Conservation (phyloP, 352 stramenopile genomes). For the Halophytophthora polymorphica region DNA sequence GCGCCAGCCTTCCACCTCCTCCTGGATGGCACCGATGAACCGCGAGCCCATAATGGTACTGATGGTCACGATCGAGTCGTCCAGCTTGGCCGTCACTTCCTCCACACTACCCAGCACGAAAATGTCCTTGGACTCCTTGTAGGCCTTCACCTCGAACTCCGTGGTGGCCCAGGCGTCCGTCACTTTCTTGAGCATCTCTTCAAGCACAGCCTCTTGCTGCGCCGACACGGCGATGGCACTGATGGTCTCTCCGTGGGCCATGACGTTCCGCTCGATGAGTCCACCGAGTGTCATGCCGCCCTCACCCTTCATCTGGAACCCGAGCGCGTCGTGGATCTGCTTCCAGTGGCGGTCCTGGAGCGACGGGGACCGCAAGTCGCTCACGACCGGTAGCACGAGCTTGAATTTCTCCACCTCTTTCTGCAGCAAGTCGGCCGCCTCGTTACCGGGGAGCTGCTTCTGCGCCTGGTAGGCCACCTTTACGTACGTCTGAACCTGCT, state of each 20-base stretch:
- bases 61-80: slow-evolving; percentile 93
- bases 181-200: slow-evolving; percentile 94
- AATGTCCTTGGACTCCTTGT: slow-evolving; percentile 93
- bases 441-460: slow-evolving; percentile 86
- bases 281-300: slow-evolving; percentile 76
- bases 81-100: slow-evolving; percentile 88
- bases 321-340: slow-evolving; percentile 73
- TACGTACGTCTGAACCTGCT: slow-evolving; percentile 87
- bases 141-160: slow-evolving; percentile 91
- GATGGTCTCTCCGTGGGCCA: slow-evolving; percentile 86
- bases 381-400: slow-evolving; percentile 75
- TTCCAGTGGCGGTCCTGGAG: slow-evolving; percentile 78
- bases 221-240: slow-evolving; percentile 80
- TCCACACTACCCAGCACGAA: slow-evolving; percentile 91
- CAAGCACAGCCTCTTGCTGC: slow-evolving; percentile 89
- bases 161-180: slow-evolving; percentile 83
- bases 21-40: slow-evolving; percentile 89
- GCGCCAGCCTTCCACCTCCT: slow-evolving; percentile 87
- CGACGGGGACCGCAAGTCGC: slow-evolving; percentile 58
- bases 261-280: slow-evolving; percentile 87
- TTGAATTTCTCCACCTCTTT: slow-evolving; percentile 90
- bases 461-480: slow-evolving; percentile 86
- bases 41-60: slow-evolving; percentile 91
- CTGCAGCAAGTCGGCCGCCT: slow-evolving; percentile 78
- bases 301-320: slow-evolving; percentile 88